These are phyloP conservation scores for Musa beccarii DNA, from an alignment of 176 grass and related monocot species.

Conservation along the genomic window DNA sequence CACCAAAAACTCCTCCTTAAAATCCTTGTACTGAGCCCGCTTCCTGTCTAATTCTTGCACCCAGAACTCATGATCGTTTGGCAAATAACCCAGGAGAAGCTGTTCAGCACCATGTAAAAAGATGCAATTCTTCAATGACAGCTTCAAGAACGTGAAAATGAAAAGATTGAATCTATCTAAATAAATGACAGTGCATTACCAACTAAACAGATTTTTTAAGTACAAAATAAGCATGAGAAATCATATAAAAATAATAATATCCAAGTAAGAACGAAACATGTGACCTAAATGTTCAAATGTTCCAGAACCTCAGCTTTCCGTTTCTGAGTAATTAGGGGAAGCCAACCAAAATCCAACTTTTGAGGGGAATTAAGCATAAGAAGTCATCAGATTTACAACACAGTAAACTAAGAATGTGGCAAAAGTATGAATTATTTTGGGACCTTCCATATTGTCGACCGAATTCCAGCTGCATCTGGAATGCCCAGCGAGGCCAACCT, in stretches of 20 bases:
- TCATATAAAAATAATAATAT: neutral
- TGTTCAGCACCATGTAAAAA: conserved; percentile 30
- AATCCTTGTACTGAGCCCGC: conserved; percentile 47
- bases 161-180: neutral
- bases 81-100: conserved; percentile 78
- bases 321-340: neutral
- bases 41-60: conserved; percentile 55
- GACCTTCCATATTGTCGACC: conserved; percentile 85
- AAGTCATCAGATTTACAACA: neutral
- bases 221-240: neutral
- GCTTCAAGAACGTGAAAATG: neutral
- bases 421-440: neutral
- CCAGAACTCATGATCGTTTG: conserved; percentile 56
- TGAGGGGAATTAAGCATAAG: neutral
- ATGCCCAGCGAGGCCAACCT: conserved; percentile 61
- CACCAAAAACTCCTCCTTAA: conserved; percentile 71
- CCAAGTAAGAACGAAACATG: no score
- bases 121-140: conserved; percentile 8
- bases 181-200: neutral
- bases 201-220: neutral
- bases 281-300: neutral
- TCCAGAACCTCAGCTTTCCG: neutral
- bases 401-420: neutral
- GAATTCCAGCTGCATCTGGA: conserved; percentile 59
- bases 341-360: neutral